Evolutionary conservation across 192 early-diverging fungal species (phyloP), one percentile per base, ranked within the genome.

Genomic region (Linnemannia zychae): DNA sequence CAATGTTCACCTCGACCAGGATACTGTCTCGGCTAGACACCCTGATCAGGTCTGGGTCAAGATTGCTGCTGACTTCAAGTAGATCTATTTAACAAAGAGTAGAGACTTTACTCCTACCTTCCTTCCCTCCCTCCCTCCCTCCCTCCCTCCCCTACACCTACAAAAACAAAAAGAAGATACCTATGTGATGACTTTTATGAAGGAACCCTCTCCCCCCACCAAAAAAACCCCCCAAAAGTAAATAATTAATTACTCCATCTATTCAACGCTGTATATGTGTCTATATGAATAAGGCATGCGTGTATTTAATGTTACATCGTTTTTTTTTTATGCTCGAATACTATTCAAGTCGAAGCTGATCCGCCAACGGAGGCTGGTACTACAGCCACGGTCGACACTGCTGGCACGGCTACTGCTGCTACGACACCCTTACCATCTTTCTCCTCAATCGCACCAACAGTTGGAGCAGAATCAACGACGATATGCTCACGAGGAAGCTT

Each of bases 11-110:
- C 70, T 85, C 9, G 83, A 85, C 36, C 74, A 76, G 69, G 83
- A 85, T 36, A 4, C 60, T 12, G 68, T 52, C 36, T 71, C 77
- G 13, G 83, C 83, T 0, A 74, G 83, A 53, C 77, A 85, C 67
- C 83, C 83, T 28, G 83, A 85, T 52, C 48, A 49, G 34, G 52
- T 76, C 65, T 85, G 83, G 83, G 22, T 85, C 63, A 75, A 79
- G 74, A 79, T 85, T n/a, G 83, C 78, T 67, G 74, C 53, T 16
- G 77, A 85, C 71, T 76, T 79, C 67, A 85, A 75, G 65, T 69
- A 33, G 52, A 2, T 48, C 24, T 20, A 9, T 46, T 53, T 52
- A 3, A n/a, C n/a, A n/a, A n/a, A n/a, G n/a, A n/a, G n/a, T n/a
- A n/a, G n/a, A n/a, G n/a, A n/a, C n/a, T n/a, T n/a, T n/a, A n/a